These are phyloP conservation scores for Camellia japonica DNA, from an alignment of 148 eudicot genomes.

Conservation along the genomic window DNA sequence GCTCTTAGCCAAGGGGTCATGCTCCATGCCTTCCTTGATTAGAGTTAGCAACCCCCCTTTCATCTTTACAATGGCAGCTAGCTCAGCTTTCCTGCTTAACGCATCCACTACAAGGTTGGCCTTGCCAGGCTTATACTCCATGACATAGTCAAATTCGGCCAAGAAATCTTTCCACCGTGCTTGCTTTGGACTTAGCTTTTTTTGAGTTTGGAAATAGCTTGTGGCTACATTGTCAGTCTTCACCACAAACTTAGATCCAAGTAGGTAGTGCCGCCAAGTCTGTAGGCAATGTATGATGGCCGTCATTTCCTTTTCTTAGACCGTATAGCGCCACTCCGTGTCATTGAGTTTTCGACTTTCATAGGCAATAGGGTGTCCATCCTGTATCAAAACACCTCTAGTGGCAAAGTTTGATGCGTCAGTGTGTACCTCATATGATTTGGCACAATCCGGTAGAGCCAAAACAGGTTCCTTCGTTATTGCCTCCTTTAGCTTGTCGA, in stretches of 20 bases:
- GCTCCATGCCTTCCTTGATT: background rate
- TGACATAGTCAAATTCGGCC: background rate
- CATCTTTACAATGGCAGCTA: background rate
- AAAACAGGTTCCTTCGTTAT: background rate
- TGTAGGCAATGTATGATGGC: background rate
- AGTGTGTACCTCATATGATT: background rate
- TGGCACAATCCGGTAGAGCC: background rate
- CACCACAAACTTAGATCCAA: background rate
- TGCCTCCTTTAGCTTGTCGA: background rate
- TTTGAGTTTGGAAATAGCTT: background rate
- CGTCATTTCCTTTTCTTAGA: constrained; percentile 5
- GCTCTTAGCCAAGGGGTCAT: background rate
- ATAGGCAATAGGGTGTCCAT: constrained; percentile 1
- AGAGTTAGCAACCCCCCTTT: background rate
- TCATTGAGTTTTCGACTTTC: constrained; percentile 3
- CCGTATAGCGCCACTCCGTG: background rate
- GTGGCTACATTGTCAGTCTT: background rate
- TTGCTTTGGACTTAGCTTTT: background rate
- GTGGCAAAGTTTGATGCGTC: background rate
- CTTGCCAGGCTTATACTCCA: background rate
- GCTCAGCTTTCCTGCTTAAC: background rate
- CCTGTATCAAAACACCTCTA: constrained; percentile 11
- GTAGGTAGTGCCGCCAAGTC: background rate
- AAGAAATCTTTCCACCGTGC: background rate
- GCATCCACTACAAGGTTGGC: constrained; percentile 3